Evolutionary conservation across 1,284 basidiomycete species (phyloP), one percentile per base, ranked within the genome.

Genomic region (Agroathelia rolfsii): DNA sequence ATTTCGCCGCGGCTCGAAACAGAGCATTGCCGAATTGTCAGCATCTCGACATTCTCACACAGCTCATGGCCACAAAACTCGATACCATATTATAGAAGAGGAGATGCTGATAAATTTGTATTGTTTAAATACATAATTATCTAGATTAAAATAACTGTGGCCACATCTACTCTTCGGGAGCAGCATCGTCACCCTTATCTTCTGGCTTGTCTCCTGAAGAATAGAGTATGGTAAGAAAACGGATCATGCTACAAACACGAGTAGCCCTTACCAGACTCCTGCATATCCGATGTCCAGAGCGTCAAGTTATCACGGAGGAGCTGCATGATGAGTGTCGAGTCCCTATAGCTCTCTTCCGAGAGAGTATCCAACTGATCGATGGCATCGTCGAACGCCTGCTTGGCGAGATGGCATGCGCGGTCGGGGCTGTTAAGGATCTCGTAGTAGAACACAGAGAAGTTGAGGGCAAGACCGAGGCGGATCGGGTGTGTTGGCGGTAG

Each of bases 401-500:
- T 85, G 55, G 80, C 80, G 49, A 84, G 74, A 60, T 81, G 78
- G 68, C 80, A 84, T 33, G 80, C 81, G 51, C 77, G 75, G 65
- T 84, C 80, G 53, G 80, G 80, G 50, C 67, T 72, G 75, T 84
- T 84, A 58, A 85, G 71, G 61, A 85, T 83, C 65, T 85, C 81
- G 68, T 85, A 85, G 73, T 85, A 85, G 68, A 85, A 84, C 44
- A 85, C 80, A 44, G 77, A 82, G 71, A 84, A 85, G 75, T 85
- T 85, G 52, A 85, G 69, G 33, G 80, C 81, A 38, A 85, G 73
- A 55, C 81, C 81, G 46, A 85, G 73, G 53, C 81, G 79, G 64
- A 85, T 85, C 48, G 81, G 81, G 71, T 85, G 81, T 41, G 81
- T 84, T 19, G 81, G 80, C 27, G 80, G 79, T 31, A 85, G 71